phyloP scores from a whole-genome alignment of 345 rosid genomes.

The Syzygium oleosum region DNA sequence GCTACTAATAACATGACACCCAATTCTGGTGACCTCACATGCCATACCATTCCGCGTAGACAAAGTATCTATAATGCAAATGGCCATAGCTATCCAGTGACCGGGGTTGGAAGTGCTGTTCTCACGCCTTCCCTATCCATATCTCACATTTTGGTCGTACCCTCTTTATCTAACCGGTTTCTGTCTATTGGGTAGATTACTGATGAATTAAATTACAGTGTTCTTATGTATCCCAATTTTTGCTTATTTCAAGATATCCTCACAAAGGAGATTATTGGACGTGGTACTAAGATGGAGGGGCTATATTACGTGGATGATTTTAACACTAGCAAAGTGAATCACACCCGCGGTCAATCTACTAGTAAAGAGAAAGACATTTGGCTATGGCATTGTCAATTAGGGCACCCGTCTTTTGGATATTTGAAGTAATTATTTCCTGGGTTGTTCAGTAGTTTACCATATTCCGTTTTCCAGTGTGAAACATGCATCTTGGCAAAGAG shows the following conservation, averaged over 20 bases:
- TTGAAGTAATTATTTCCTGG: neutral
- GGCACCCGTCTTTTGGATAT: neutral
- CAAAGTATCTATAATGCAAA: slow-evolving; percentile 1
- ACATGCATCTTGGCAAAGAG: neutral
- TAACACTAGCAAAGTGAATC: neutral
- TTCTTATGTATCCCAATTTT: neutral
- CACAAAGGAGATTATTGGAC: neutral
- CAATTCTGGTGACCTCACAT: neutral
- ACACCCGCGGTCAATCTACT: neutral
- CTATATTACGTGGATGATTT: neutral
- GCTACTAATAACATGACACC: neutral
- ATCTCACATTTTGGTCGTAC: neutral
- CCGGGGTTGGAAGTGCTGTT: neutral
- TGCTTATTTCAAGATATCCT: neutral
- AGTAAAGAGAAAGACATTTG: neutral
- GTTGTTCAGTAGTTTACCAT: neutral
- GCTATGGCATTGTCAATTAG: neutral
- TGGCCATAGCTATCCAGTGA: neutral
- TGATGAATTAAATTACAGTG: neutral
- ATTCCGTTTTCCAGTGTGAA: neutral
- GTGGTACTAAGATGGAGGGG: neutral
- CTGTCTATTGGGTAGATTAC: neutral
- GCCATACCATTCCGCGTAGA: neutral
- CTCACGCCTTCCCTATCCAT: neutral
- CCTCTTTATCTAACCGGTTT: neutral